Evolutionary conservation across 2,329 filamentous ascomycete species (phyloP), one percentile per base, ranked within the genome.

Genomic region (Paradendryphiella salina): DNA sequence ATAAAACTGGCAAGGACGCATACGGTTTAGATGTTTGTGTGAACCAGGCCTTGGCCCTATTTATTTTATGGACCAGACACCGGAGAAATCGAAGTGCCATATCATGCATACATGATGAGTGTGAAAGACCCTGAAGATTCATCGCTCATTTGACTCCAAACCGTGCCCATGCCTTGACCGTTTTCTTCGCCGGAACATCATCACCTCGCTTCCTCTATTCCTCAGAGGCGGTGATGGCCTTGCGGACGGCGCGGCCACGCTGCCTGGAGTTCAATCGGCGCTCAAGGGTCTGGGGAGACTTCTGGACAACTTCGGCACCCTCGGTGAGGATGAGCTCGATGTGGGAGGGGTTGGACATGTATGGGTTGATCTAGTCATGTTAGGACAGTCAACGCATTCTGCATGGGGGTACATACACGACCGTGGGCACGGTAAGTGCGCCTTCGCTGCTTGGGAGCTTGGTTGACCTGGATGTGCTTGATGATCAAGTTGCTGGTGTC

Each of bases 401-500:
- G 10, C n/a, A 21, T 35, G 17, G 46, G 29, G 42, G 35, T 53
- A 90, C 92, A 74, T 95, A 96, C 93, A 84, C 94, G 91, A 87
- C 94, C 94, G 86, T 99, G 94, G 65, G 95, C 95, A 87, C 94
- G 92, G 89, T 99, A 99, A 77, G 94, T 99, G 80, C 94, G 88
- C 82, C 94, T 87, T 78, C 94, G 88, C 85, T 97, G 93, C 88
- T 97, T 97, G 75, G 94, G 94, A 71, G 94, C 95, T 85, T 99
- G 94, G 90, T 99, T 99, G 85, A 99, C 94, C 85, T 99, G 94
- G 82, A 99, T 99, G 89, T 96, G 95, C 90, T 96, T 96, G 82
- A 99, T 89, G 77, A 97, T 82, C 76, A 99, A 84, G 85, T 95
- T 95, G 82, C 87, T 87, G 76, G 92, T 97, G 82, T 99, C 78